Evolutionary conservation across 164 flowering plant species (phyloP), one percentile per base, ranked within the genome.

Genomic region (Stephania japonica): DNA sequence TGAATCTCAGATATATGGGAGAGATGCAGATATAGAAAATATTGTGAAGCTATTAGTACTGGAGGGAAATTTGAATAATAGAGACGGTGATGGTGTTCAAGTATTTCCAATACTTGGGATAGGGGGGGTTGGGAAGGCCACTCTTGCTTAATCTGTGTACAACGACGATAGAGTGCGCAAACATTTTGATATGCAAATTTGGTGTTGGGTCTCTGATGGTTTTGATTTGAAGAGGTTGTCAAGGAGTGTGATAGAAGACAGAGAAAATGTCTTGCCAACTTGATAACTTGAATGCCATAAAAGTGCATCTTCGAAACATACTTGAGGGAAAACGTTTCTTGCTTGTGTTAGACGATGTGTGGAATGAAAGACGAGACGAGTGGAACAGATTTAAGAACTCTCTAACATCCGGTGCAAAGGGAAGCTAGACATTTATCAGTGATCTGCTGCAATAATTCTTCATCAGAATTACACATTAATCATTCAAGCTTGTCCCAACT

Each of bases 111-210:
- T 50, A 23, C 23, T 53, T 32, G 73, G 61, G 14, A 69, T 69
- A 44, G 73, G 73, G 16, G 65, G 65, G 2, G 16, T 70, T 18
- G 73, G 65, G 9, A 70, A 70, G 47, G 56, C 73, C 1, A 70
- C 72, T 70, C 50, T 47, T 8, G 71, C 71, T 2, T 32, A 43
- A 8, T 21, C 44, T 7, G 71, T 69, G 19, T 70, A 23, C 62
- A 70, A 49, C 26, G 41, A 70, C 1, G 59, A 47, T n/a, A 6
- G 62, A 4, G 38, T 50, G 1, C 10, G 19, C 18, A 19, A 42
- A 21, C 70, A 68, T 6, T 68, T 68, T n/a, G 50, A 68, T 16
- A 25, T 42, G 24, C 41, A 26, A 68, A 42, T 42, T 42, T 68
- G 50, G 50, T 24, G 41, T 0, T 67, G 69, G 12, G 44, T 67